Evolutionary conservation across 1,284 basidiomycete species (phyloP).

Genomic region (Rhodotorula sp.): DNA sequence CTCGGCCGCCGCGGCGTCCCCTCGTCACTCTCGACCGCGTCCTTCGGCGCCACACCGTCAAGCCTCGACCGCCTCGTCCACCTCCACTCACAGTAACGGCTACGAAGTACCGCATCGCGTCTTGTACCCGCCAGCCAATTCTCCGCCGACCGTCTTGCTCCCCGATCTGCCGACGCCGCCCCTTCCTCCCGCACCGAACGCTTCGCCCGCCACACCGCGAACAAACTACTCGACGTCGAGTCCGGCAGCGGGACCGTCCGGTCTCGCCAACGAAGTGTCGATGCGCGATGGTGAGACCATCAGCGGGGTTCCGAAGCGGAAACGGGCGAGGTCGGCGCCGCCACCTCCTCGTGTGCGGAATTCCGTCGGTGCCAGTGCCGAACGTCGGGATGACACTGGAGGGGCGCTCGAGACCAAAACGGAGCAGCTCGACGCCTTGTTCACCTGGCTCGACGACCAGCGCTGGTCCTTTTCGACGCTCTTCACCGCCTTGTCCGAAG

Average conservation of each 20-base stretch:
- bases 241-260: not conserved
- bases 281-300: not conserved
- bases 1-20: too few species aligned
- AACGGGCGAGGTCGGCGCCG: not conserved
- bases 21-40: too few species aligned
- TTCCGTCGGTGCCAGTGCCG: not conserved
- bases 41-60: not conserved
- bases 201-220: constrained; percentile 6
- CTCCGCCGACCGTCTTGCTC: constrained; percentile 5
- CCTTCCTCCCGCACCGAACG: constrained; percentile 2
- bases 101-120: not conserved
- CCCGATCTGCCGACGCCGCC: constrained; percentile 8
- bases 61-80: not conserved
- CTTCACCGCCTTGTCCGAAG: constrained; percentile 19
- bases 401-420: not conserved
- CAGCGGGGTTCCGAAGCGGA: not conserved
- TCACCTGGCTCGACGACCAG: constrained; percentile 21
- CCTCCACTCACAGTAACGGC: not conserved
- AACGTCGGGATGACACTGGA: not conserved
- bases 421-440: constrained; percentile 11
- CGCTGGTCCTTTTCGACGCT: constrained; percentile 25
- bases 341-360: not conserved
- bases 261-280: not conserved
- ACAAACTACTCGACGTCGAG: not conserved
- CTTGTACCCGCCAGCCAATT: constrained; percentile 22